Base-by-base conservation (phyloP, 2,329 filamentous ascomycete genomes). In the Aspergillus niger region DNA sequence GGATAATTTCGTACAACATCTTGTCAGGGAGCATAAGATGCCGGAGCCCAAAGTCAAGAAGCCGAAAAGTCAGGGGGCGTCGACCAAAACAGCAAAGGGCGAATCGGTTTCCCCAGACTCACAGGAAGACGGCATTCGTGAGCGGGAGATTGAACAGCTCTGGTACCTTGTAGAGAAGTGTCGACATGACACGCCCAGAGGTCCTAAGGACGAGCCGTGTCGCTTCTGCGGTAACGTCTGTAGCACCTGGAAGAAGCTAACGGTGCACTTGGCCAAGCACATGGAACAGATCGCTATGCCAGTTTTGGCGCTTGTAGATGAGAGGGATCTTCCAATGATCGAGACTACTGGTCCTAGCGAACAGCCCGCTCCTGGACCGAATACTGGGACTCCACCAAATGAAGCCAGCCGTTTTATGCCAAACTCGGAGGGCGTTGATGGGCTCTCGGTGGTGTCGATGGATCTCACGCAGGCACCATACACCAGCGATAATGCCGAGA, bases 281-380 rank as follows among this genome's bases (percentile, higher is more conserved):
- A 95, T 97, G 92, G 92, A 97, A 75, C 88, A 92, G 66, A 90
- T 97, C 71, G 91, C 91, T 69, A 85, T 97, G 71, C 92, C 93
- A 0, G 86, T 97, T 32, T 80, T 96, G 58, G 73, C 76, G 53
- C 71, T 84, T 48, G 79, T 81, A 43, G 76, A 75, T 55, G 77
- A 81, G 60, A 73, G 76, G 61, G 73, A 76, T 43, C 69, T 80
- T 48, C 71, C 74, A 15, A 52, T 61, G 44, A 58, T 55, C 44
- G 39, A 54, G 17, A 60, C 54, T 58, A 59, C 30, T 39, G 52
- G 55, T 50, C 52, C 60, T 55, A 53, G 57, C 60, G 55, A 52
- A 47, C 59, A 61, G 39, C 30, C 59, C 20, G 44, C 58, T 56
- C 39, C 55, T 41, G 60, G 51, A 36, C 55, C 58, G 8, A 51